Percentiles rank a stretch among this genome's conserved stretches.
Evolutionary conservation across 75 land plant genomes (phyloP).

Genomic region (Pinus albicaulis): DNA sequence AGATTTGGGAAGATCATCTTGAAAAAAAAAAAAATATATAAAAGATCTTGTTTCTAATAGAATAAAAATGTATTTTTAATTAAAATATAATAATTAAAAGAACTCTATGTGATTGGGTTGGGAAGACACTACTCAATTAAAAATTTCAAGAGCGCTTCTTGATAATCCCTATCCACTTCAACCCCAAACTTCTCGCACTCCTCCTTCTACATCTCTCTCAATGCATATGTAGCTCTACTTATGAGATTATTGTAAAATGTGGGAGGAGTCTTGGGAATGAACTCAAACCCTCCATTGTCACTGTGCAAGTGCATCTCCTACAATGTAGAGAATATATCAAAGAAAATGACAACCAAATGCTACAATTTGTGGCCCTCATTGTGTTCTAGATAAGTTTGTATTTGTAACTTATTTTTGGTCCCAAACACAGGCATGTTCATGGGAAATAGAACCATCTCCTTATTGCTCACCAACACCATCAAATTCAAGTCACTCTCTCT

Average conservation of each 20-base stretch:
- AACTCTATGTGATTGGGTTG: too few relatives aligned
- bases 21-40: too few relatives aligned
- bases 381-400: constrained; percentile 93
- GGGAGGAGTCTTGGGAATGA: constrained; percentile 92
- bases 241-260: constrained; percentile 77
- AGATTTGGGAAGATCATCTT: too few relatives aligned
- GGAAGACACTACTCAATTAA: constrained; percentile 13
- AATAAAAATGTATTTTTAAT: too few relatives aligned
- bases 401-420: constrained; percentile 88
- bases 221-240: constrained; percentile 56
- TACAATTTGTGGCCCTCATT: constrained; percentile 92
- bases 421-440: constrained; percentile 92
- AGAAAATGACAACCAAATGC: constrained; percentile 48
- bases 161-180: constrained; percentile 91
- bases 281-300: constrained; percentile 82
- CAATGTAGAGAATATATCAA: constrained; percentile 57
- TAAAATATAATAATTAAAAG: too few relatives aligned
- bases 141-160: constrained; percentile 86
- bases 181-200: constrained; percentile 93
- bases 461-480: constrained; percentile 86
- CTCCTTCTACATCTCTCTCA: constrained; percentile 75
- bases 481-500: constrained; percentile 90
- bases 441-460: constrained; percentile 84
- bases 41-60: too few relatives aligned
- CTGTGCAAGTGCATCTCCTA: constrained; percentile 74